Percentiles rank a stretch among this genome's conserved stretches.
phyloP scores from a whole-genome alignment of 2,329 filamentous ascomycete species.

The Hypoxylon sp. region DNA sequence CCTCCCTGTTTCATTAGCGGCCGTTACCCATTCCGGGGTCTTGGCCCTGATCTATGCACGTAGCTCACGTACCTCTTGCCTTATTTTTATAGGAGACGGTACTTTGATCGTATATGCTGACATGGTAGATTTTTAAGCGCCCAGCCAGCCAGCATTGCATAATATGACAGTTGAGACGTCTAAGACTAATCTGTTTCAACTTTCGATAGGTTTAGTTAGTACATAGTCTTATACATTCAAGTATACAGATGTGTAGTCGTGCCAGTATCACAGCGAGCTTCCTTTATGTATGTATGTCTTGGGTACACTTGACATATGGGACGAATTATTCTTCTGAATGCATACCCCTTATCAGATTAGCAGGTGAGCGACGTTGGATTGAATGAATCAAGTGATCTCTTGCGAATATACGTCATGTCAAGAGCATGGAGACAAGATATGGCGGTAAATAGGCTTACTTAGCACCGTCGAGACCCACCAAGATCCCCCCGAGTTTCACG shows the following conservation, averaged over 20 bases:
- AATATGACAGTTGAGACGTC: neutral
- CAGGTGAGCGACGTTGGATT: too few species aligned
- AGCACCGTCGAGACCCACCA: too few species aligned
- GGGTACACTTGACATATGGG: neutral
- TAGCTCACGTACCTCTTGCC: neutral
- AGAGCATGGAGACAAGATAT: too few species aligned
- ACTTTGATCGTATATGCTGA: neutral
- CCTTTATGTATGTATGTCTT: neutral
- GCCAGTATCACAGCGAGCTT: neutral
- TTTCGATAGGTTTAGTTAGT: neutral
- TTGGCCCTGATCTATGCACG: constrained; percentile 18
- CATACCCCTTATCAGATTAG: too few species aligned
- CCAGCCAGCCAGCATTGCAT: neutral
- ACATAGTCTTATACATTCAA: neutral
- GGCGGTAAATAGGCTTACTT: too few species aligned
- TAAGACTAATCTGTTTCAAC: constrained; percentile 1
- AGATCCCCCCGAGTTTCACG: constrained; percentile 18
- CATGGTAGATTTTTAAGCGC: too few species aligned
- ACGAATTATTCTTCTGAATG: neutral
- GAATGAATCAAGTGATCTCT: too few species aligned
- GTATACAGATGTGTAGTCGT: neutral
- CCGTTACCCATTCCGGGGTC: constrained; percentile 19
- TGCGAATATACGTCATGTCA: too few species aligned
- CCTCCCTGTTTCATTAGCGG: constrained; percentile 27
- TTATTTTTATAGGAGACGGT: neutral